Percentiles rank a stretch among this genome's conserved stretches.
Conservation (phyloP, 176 grass and related monocot genomes). For the Raddia distichophylla region DNA sequence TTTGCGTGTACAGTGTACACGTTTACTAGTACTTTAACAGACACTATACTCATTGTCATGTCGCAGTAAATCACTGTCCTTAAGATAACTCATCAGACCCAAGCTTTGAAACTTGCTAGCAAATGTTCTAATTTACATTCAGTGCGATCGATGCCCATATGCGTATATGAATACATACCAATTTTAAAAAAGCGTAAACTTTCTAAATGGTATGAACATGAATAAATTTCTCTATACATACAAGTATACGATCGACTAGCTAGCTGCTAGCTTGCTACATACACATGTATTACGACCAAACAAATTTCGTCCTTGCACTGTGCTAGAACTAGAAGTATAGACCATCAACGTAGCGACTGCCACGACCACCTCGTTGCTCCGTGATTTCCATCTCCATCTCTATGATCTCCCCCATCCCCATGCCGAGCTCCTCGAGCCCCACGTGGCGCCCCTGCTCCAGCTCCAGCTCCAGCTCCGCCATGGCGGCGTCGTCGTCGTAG, state of each 20-base stretch:
- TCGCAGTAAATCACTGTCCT: background rate
- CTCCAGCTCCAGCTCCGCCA: background rate
- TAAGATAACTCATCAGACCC: background rate
- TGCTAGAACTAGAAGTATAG: slow-evolving; percentile 22
- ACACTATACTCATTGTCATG: background rate
- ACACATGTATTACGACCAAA: background rate
- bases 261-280: background rate
- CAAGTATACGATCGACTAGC: background rate
- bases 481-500: background rate
- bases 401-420: slow-evolving; percentile 19
- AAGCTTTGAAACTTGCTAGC: background rate
- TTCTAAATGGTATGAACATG: no score
- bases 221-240: background rate
- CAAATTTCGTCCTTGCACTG: background rate
- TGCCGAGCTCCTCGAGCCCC: slow-evolving; percentile 35
- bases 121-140: background rate
- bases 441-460: background rate
- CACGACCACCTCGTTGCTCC: background rate
- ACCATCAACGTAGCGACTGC: background rate
- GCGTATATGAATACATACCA: no score
- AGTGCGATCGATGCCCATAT: background rate
- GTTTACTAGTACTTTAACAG: background rate
- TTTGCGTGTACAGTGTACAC: no score
- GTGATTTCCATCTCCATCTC: slow-evolving; percentile 26
- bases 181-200: no score